Conservation (phyloP, 2,329 filamentous ascomycete genomes). For the Aschersonia sp. region DNA sequence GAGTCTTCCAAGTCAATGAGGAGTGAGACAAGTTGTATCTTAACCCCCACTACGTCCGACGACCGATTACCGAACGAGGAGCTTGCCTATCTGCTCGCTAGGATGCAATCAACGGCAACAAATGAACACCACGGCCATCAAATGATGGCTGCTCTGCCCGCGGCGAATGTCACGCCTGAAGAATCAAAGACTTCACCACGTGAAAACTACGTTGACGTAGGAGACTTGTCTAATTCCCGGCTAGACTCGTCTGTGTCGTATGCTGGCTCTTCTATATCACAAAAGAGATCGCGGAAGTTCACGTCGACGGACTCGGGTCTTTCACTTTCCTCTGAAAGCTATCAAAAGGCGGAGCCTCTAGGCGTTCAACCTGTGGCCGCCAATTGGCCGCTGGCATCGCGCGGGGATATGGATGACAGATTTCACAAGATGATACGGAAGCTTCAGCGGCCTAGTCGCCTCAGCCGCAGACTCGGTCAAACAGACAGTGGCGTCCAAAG, state of each 20-base stretch:
- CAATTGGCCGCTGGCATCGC: background rate
- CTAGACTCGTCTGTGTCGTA: background rate
- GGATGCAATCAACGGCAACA: background rate
- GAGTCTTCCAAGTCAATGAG: background rate
- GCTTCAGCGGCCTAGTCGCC: slow-evolving; percentile 7
- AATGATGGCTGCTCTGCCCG: background rate
- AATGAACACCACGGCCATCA: background rate
- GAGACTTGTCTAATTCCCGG: background rate
- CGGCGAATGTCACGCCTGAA: background rate
- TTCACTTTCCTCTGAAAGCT: background rate
- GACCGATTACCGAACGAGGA: background rate
- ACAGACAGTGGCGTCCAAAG: slow-evolving; percentile 1
- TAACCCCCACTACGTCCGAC: background rate
- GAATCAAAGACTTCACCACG: background rate
- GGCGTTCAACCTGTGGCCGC: background rate
- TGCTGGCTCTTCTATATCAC: background rate
- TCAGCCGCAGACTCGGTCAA: slow-evolving; percentile 1
- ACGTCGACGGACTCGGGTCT: background rate
- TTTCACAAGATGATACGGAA: slow-evolving; percentile 15
- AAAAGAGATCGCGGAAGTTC: background rate
- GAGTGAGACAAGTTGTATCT: background rate
- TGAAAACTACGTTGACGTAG: background rate
- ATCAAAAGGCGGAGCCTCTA: background rate
- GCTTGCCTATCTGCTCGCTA: background rate
- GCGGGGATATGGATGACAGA: background rate